Evolutionary conservation across 345 rosid genomes (phyloP).

Genomic region (Gossypium longicalyx): DNA sequence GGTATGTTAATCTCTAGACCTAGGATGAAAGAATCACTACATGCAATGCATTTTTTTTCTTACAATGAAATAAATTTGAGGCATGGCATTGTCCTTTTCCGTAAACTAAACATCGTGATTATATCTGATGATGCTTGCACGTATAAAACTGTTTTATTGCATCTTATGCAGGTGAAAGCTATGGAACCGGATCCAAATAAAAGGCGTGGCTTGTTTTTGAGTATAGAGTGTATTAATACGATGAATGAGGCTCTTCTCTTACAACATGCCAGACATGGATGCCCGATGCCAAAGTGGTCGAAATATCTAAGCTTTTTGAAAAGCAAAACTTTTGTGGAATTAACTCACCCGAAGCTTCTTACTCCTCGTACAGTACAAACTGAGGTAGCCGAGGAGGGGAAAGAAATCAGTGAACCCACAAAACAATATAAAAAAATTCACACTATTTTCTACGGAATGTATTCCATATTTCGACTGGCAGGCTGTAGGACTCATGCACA

Average conservation of each 20-base stretch:
- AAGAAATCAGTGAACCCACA: constrained; percentile 35
- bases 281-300: constrained; percentile 80
- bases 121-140: neutral
- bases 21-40: neutral
- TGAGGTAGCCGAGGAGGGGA: constrained; percentile 32
- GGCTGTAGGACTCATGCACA: constrained; percentile 90
- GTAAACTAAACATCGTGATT: neutral
- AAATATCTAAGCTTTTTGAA: constrained; percentile 89
- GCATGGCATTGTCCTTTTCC: neutral
- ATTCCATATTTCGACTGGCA: constrained; percentile 95
- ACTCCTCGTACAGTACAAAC: constrained; percentile 31
- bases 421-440: constrained; percentile 72
- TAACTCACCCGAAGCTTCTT: constrained; percentile 64
- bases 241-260: constrained; percentile 82
- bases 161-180: constrained; percentile 44
- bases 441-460: constrained; percentile 88
- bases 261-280: constrained; percentile 71
- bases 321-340: constrained; percentile 80
- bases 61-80: neutral
- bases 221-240: constrained; percentile 79
- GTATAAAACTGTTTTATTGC: neutral
- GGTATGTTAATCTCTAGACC: constrained; percentile 41
- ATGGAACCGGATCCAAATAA: constrained; percentile 64
- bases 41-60: constrained; percentile 2
- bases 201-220: constrained; percentile 58